Evolutionary conservation across 1,139 yeast genomes (phyloP).

Genomic region (Yamadazyma spencermartinsiae): DNA sequence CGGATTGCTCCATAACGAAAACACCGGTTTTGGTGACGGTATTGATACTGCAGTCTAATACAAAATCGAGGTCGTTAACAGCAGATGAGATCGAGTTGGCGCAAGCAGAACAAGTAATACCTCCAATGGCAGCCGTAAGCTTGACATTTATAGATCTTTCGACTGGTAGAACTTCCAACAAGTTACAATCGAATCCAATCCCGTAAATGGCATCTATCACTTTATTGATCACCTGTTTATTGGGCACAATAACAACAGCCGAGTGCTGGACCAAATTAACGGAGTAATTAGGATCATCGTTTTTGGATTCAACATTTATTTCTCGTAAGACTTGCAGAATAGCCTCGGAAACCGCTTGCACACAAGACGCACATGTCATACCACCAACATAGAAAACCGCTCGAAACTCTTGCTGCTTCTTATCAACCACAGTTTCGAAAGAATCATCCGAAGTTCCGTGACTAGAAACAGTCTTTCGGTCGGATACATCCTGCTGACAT

Average conservation of each 20-base stretch:
- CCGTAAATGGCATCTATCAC: constrained; percentile 51
- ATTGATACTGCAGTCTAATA: constrained; percentile 54
- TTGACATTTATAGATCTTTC: constrained; percentile 47
- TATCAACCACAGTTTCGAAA: constrained; percentile 31
- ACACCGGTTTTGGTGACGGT: constrained; percentile 61
- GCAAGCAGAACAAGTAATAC: constrained; percentile 78
- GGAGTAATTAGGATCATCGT: constrained; percentile 29
- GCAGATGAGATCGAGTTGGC: constrained; percentile 55
- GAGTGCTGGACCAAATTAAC: constrained; percentile 46
- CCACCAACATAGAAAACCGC: constrained; percentile 62
- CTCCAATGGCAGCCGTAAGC: constrained; percentile 64
- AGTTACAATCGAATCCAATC: constrained; percentile 56
- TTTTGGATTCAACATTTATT: constrained; percentile 11
- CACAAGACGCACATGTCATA: constrained; percentile 68
- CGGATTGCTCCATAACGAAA: constrained; percentile 50
- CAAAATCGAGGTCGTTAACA: constrained; percentile 51
- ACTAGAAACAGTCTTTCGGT: background rate
- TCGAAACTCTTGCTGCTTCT: constrained; percentile 30
- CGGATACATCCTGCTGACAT: constrained; percentile 26
- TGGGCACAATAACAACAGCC: constrained; percentile 48
- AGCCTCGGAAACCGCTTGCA: constrained; percentile 44
- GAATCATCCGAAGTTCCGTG: constrained; percentile 12
- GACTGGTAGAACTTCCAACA: constrained; percentile 62
- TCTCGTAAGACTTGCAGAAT: constrained; percentile 35
- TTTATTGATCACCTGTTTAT: constrained; percentile 52